These are phyloP conservation scores for Magnusiomyces tetraspermus DNA, from an alignment of 1,139 yeast species.

Conservation along the genomic window DNA sequence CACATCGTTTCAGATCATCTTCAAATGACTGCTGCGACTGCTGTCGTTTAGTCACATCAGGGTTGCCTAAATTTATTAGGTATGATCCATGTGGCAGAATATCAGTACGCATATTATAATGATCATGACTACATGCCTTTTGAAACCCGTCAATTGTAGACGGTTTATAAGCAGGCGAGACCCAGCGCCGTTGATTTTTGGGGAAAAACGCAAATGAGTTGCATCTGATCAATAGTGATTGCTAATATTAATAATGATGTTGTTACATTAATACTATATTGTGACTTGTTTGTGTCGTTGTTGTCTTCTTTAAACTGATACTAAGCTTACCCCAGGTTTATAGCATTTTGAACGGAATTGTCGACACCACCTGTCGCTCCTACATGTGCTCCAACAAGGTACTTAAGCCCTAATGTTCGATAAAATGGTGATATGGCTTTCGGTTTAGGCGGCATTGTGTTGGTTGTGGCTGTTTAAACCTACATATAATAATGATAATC, in stretches of 20 bases:
- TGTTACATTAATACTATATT: background rate
- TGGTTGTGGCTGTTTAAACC: too few relatives aligned
- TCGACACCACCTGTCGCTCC: slow-evolving; percentile 41
- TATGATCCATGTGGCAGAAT: slow-evolving; percentile 92
- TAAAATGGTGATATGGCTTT: background rate
- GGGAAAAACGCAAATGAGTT: slow-evolving; percentile 85
- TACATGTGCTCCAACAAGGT: slow-evolving; percentile 32
- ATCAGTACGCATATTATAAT: slow-evolving; percentile 57
- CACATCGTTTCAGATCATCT: slow-evolving; percentile 84
- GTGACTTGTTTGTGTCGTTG: too few relatives aligned
- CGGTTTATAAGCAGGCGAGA: slow-evolving; percentile 59
- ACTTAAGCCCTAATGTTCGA: slow-evolving; percentile 15
- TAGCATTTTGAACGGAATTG: slow-evolving; percentile 66
- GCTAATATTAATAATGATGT: background rate
- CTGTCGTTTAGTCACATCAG: slow-evolving; percentile 67
- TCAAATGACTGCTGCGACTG: slow-evolving; percentile 72
- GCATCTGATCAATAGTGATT: slow-evolving; percentile 21
- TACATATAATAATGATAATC: too few relatives aligned
- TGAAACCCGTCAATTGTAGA: slow-evolving; percentile 63
- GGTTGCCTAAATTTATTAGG: slow-evolving; percentile 84
- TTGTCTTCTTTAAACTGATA: too few relatives aligned
- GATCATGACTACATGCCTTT: slow-evolving; percentile 47
- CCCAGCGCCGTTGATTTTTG: slow-evolving; percentile 89
- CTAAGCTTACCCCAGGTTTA: slow-evolving; percentile 62
- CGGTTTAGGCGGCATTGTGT: too few relatives aligned